Base-by-base conservation (phyloP, 306 rosid genomes). In the Luffa aegyptiaca region DNA sequence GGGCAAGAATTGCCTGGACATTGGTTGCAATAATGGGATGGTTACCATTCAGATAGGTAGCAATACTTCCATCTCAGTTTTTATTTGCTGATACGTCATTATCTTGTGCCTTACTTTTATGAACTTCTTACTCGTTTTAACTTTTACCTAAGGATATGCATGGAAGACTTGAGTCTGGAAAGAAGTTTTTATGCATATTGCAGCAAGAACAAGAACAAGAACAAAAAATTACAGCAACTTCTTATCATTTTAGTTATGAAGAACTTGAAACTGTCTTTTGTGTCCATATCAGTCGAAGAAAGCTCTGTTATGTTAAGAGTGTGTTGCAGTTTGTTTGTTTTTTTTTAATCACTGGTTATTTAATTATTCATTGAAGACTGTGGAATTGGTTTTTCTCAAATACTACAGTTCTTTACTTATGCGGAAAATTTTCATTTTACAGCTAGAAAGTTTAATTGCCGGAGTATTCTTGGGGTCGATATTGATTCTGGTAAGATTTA, bases 1-100 rank as follows among this genome's bases (percentile, higher is more conserved):
- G 80, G 97, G 86, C 44, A 92, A 89, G 83, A 93, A 91, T 35
- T 95, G 97, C 76, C 96, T 95, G 74, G 99, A 95, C 79, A 86
- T 92, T 82, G 97, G 97, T 71, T 92, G 99, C 88, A 95, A 95
- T 58, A 86, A 64, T 81, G 98, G 97, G 42, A 53, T 84, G 16
- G 84, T 95, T 72, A 92, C 99, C 73, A 91, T 91, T 55, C 89
- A 89, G 44, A 95, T 95, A 73, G 97, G 97, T 91, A 92, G 2
- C 14, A 8, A 53, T 41, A 35, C 20, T 75, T 52, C 5, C 17
- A 35, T 75, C 41, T 75, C 61, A 70, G 16, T 44, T 17, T 9
- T 69, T 35, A 51, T 37, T 10, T 9, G 16, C 17, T 68, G 16
- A 41, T 68, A 18, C 6, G 4, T 41, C 20, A 3, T 68, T 41